Conservation (phyloP, 176 grass and related monocot species). For the barley (Hordeum vulgare) region MorexV3_pseudomolecules_assembly NC_058520.1:509740030-509740529, state of each 20-base stretch:
- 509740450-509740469: conserved; percentile 3
- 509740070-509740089: conserved; percentile 25
- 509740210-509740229: neutral
- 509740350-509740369: conserved; percentile 38
- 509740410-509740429: neutral
- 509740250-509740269: neutral
- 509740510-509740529: neutral
- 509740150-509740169: conserved; percentile 24
- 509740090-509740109: conserved; percentile 15
- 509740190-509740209: conserved; percentile 20
- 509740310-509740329: conserved; percentile 12
- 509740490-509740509: conserved; percentile 33
- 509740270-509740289: conserved; percentile 16
- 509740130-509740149: conserved; percentile 22
- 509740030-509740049: conserved; percentile 26
- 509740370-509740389: conserved; percentile 14
- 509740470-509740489: conserved; percentile 26
- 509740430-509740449: neutral
- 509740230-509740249: neutral
- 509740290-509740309: neutral
- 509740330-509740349: conserved; percentile 18
- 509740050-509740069: conserved; percentile 27
- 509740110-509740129: conserved; percentile 24
- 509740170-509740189: conserved; percentile 17
- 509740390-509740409: conserved; percentile 9